Percentiles rank a stretch among this genome's conserved stretches.
Evolutionary conservation across 257 asterid genomes (phyloP).

Genomic region (Plantago elongata): DNA sequence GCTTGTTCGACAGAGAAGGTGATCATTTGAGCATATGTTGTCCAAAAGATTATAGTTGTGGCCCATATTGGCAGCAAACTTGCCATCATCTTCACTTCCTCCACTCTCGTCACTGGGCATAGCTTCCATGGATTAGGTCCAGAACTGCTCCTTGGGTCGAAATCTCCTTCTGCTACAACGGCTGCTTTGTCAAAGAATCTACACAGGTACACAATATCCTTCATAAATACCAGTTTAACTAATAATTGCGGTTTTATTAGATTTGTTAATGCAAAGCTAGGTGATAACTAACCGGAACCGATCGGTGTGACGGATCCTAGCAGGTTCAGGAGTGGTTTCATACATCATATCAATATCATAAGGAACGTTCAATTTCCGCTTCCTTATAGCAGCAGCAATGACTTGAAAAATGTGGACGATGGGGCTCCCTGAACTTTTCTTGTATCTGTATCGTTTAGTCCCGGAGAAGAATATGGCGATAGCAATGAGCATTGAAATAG

Average conservation of each 20-base stretch:
- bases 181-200: constrained; percentile 90
- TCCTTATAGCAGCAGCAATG: constrained; percentile 52
- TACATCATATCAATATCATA: constrained; percentile 42
- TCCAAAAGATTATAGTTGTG: constrained; percentile 91
- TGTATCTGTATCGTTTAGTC: constrained; percentile 57
- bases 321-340: constrained; percentile 49
- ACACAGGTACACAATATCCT: not conserved
- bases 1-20: constrained; percentile 94
- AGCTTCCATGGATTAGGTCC: constrained; percentile 83
- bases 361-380: constrained; percentile 52
- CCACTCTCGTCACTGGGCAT: constrained; percentile 75
- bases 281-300: constrained; percentile 45
- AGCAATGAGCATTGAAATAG: constrained; percentile 55
- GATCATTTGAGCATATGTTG: constrained; percentile 90
- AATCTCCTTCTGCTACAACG: constrained; percentile 58
- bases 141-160: constrained; percentile 17
- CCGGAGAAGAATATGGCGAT: constrained; percentile 55
- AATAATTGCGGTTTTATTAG: not conserved
- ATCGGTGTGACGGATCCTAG: constrained; percentile 64
- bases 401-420: constrained; percentile 73
- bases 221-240: not conserved
- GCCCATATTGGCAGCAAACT: constrained; percentile 87
- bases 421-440: constrained; percentile 74
- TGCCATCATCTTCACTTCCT: constrained; percentile 90
- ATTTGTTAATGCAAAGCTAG: not conserved